These are phyloP conservation scores for Chenopodium suecicum DNA, from an alignment of 148 eudicot genomes.

Conservation along the genomic window DNA sequence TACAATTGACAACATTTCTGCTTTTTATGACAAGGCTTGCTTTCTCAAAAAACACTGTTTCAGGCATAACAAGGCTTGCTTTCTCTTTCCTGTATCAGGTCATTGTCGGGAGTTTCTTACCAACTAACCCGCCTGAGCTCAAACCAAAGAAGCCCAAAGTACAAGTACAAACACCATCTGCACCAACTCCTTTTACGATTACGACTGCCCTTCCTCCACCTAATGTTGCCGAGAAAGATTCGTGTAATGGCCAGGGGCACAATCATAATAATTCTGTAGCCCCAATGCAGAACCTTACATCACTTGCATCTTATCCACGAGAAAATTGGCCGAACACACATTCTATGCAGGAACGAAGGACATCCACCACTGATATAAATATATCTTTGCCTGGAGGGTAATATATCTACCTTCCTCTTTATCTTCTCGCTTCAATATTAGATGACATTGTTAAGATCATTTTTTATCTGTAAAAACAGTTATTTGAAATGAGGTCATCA, in stretches of 20 bases:
- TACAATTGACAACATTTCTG: background rate
- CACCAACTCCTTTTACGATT: constrained; percentile 29
- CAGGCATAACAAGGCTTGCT: background rate
- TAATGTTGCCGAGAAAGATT: constrained; percentile 32
- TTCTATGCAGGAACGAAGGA: constrained; percentile 39
- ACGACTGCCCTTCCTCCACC: constrained; percentile 27
- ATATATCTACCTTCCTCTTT: background rate
- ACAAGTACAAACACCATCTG: constrained; percentile 21
- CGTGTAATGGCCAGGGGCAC: constrained; percentile 38
- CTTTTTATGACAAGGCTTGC: too few species aligned
- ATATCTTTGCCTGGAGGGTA: constrained; percentile 54
- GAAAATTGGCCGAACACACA: constrained; percentile 40
- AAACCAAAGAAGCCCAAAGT: constrained; percentile 46
- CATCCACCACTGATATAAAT: constrained; percentile 42
- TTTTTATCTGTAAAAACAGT: too few species aligned
- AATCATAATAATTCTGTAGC: constrained; percentile 22
- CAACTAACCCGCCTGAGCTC: constrained; percentile 36
- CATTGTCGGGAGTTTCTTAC: constrained; percentile 51
- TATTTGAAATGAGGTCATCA: background rate
- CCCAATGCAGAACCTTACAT: constrained; percentile 25
- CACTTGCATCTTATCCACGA: constrained; percentile 31
- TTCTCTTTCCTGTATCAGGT: constrained; percentile 27
- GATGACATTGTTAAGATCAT: too few species aligned
- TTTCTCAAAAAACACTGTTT: background rate
- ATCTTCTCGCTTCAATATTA: background rate